Conservation (phyloP, 176 grass and related monocot species). For the Rhynchospora breviuscula region DNA sequence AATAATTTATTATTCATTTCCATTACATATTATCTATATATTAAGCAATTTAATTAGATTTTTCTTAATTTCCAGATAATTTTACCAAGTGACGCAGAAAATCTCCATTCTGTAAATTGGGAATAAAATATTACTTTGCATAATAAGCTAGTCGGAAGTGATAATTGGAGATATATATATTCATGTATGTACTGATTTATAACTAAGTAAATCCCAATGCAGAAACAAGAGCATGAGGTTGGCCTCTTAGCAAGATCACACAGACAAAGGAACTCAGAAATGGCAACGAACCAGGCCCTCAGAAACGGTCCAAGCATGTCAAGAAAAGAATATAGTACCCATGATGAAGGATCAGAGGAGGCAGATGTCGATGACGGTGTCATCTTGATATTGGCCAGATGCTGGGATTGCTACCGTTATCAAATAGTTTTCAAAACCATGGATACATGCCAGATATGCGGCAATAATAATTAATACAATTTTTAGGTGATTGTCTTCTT, state of each 20-base stretch:
- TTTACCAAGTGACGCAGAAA: too few species aligned
- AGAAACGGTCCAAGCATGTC: neutral
- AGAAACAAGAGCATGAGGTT: neutral
- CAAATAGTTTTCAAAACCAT: neutral
- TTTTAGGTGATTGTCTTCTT: neutral
- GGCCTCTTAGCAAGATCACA: neutral
- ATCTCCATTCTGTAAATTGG: too few species aligned
- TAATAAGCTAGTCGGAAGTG: too few species aligned
- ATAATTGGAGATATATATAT: too few species aligned
- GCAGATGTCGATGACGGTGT: neutral
- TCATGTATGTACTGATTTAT: too few species aligned
- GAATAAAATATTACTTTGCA: too few species aligned
- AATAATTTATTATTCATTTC: too few species aligned
- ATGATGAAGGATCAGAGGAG: neutral
- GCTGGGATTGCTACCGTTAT: neutral
- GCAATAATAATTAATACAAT: neutral
- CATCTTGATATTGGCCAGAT: neutral
- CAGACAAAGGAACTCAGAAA: neutral
- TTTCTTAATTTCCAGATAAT: too few species aligned
- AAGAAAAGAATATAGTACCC: neutral
- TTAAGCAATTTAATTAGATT: too few species aligned
- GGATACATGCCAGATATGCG: neutral
- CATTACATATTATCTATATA: too few species aligned
- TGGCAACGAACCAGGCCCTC: neutral
- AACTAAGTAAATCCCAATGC: neutral